These are phyloP conservation scores for Colletotrichum sp. DNA, from an alignment of 2,329 filamentous ascomycete genomes.

Conservation along the genomic window DNA sequence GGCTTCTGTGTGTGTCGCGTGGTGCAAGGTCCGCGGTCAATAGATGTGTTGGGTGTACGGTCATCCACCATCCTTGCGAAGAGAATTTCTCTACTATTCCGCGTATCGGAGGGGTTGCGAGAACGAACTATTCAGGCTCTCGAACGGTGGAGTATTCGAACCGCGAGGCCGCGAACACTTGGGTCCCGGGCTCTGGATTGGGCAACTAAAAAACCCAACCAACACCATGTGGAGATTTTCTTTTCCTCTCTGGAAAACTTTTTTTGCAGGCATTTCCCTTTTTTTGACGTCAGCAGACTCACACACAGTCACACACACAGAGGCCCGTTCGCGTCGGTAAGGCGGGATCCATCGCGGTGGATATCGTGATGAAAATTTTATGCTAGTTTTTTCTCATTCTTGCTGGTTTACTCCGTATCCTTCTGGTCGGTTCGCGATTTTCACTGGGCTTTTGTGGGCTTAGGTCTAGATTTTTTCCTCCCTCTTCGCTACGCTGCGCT, in stretches of 20 bases:
- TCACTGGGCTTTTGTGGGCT: background rate
- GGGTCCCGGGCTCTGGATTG: background rate
- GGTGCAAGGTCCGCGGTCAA: background rate
- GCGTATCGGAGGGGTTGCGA: background rate
- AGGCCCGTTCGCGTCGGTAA: background rate
- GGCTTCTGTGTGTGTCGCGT: background rate
- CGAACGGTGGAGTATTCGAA: background rate
- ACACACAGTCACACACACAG: background rate
- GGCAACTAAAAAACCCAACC: background rate
- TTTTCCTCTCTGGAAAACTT: background rate
- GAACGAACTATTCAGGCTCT: background rate
- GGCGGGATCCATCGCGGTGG: background rate
- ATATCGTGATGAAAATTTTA: background rate
- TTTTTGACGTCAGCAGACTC: constrained; percentile 1
- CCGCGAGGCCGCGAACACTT: background rate
- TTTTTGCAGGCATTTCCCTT: background rate
- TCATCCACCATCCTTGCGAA: background rate
- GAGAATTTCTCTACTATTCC: background rate
- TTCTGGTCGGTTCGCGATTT: background rate
- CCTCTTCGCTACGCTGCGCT: background rate
- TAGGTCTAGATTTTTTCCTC: background rate
- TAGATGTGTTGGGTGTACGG: background rate
- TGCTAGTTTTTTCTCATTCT: background rate
- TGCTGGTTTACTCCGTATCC: background rate
- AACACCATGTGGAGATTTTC: background rate